Evolutionary conservation across 2,329 filamentous ascomycete species (phyloP).

Genomic region (Aspergillus uvarum): DNA sequence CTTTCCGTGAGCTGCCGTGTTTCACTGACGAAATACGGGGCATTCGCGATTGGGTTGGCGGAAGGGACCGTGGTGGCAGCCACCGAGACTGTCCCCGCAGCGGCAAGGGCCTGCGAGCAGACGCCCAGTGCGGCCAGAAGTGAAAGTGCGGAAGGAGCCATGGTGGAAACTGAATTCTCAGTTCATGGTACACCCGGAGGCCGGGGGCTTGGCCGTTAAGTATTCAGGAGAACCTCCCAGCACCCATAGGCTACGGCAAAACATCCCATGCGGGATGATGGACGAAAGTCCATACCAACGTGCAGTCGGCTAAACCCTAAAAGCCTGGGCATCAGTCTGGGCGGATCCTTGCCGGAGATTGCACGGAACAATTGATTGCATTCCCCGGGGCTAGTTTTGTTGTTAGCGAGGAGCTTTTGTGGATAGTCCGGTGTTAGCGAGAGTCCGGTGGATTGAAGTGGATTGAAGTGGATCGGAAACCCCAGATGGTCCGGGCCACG

Average conservation of each 20-base stretch:
- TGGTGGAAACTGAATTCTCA: neutral
- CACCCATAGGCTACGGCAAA: too few species aligned
- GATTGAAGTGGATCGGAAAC: neutral
- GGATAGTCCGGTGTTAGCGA: neutral
- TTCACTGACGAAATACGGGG: conserved; percentile 26
- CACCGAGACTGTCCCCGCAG: conserved; percentile 12
- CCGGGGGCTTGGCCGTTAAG: neutral
- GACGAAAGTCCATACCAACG: neutral
- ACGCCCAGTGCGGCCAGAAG: conserved; percentile 15
- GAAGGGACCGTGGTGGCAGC: conserved; percentile 9
- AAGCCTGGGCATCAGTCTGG: too few species aligned
- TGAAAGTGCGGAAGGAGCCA: conserved; percentile 13
- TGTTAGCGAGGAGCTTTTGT: neutral
- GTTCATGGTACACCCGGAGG: neutral
- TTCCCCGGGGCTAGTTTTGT: neutral
- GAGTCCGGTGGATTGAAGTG: neutral
- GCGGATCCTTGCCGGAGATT: neutral
- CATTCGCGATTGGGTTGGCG: conserved; percentile 15
- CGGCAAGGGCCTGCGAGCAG: conserved; percentile 14
- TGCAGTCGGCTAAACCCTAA: too few species aligned
- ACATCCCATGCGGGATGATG: neutral
- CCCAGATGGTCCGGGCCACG: neutral
- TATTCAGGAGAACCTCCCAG: neutral
- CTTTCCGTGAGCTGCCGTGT: conserved; percentile 27
- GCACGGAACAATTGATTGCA: neutral